Percentiles rank a stretch among this genome's conserved stretches.
Conservation (phyloP, 164 flowering plant genomes). For the Berberis thunbergii region DNA sequence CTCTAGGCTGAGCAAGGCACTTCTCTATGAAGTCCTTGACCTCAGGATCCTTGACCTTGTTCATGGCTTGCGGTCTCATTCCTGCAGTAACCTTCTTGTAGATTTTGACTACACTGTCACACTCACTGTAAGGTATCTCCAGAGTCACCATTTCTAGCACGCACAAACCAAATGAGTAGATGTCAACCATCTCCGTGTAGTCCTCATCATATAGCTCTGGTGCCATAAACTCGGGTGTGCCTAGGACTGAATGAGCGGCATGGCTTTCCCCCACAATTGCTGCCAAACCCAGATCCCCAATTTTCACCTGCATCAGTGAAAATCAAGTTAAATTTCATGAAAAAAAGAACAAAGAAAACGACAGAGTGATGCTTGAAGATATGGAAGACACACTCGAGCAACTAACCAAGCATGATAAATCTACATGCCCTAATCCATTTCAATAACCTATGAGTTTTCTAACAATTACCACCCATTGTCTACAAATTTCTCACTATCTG, state of each 20-base stretch:
- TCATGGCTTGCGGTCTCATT: too few species aligned
- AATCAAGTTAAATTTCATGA: not conserved
- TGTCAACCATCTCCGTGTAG: conserved; percentile 69
- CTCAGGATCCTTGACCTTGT: too few species aligned
- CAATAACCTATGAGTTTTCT: too few species aligned
- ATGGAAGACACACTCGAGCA: too few species aligned
- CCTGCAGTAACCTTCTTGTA: conserved; percentile 45
- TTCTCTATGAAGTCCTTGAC: too few species aligned
- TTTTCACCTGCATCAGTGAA: conserved; percentile 38
- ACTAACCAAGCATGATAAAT: too few species aligned
- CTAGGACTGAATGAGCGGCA: conserved; percentile 57
- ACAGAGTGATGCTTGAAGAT: not conserved
- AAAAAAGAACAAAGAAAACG: not conserved
- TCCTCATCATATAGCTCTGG: conserved; percentile 3
- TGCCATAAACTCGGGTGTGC: conserved; percentile 29
- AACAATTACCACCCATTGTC: too few species aligned
- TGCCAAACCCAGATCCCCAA: conserved; percentile 75
- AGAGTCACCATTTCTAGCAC: conserved; percentile 64
- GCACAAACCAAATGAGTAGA: conserved; percentile 73
- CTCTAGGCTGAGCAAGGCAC: too few species aligned
- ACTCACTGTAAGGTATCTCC: conserved; percentile 68
- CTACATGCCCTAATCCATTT: too few species aligned
- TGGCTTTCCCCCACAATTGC: conserved; percentile 52
- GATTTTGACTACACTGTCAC: conserved; percentile 51
- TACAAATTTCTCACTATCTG: not conserved